Conservation (phyloP, 768 basidiomycete genomes). For the Lentinus tigrinus region DNA sequence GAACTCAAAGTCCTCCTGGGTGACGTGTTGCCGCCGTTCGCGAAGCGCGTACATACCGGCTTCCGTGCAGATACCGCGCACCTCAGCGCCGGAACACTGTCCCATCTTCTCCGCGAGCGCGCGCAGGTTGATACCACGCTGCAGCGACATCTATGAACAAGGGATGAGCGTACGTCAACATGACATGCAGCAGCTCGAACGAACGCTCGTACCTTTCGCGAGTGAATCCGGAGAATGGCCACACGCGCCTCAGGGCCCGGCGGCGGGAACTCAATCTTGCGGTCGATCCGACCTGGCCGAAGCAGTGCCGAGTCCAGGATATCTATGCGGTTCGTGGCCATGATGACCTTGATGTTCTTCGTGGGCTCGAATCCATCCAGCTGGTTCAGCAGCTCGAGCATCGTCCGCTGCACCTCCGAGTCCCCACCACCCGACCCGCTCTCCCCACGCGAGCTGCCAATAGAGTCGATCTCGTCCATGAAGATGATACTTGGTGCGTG, state of each 20-base stretch:
- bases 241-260: slow-evolving; percentile 96
- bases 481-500: slow-evolving; percentile 98
- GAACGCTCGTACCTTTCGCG: slow-evolving; percentile 66
- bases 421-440: slow-evolving; percentile 62
- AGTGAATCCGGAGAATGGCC: slow-evolving; percentile 96
- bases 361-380: slow-evolving; percentile 69
- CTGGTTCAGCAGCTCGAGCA: slow-evolving; percentile 66
- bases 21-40: slow-evolving; percentile 94
- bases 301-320: slow-evolving; percentile 93
- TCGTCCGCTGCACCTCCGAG: slow-evolving; percentile 66
- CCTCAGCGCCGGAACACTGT: slow-evolving; percentile 96
- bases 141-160: slow-evolving; percentile 81
- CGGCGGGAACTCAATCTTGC: slow-evolving; percentile 98
- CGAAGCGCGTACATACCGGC: slow-evolving; percentile 98
- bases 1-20: slow-evolving; percentile 98
- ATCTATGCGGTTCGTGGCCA: slow-evolving; percentile 99
- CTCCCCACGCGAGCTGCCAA: slow-evolving; percentile 90
- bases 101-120: slow-evolving; percentile 99
- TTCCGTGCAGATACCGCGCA: slow-evolving; percentile 95
- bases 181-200: not conserved
- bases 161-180: not conserved
- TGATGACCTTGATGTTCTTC: slow-evolving; percentile 87
- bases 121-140: slow-evolving; percentile 96
- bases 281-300: slow-evolving; percentile 92
- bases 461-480: slow-evolving; percentile 99